Evolutionary conservation across 176 grass and related monocot species (phyloP), one percentile per base, ranked within the genome.

Genomic region (Eragrostis nindensis): DNA sequence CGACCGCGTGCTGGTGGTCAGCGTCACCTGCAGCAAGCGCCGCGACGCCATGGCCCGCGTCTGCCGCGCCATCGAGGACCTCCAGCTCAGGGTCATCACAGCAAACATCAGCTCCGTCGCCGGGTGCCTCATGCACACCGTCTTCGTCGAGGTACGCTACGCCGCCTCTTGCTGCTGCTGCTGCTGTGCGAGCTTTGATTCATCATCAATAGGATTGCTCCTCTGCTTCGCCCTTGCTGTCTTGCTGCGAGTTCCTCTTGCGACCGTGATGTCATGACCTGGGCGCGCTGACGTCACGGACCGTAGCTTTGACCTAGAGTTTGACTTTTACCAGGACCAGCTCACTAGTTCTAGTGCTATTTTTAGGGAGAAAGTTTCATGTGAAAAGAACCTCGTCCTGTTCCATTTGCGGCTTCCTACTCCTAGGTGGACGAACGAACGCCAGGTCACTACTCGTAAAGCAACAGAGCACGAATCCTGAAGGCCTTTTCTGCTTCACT

Each of bases 91-190:
- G 19, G 71, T 92, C 46, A 89, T 98, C 86, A 89, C 95, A 3
- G 86, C 90, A 39, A 98, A 59, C 81, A 70, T 98, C 85, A 89
- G 88, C 25, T 84, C 87, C 14, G 86, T 92, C 54, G 88, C 90
- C 1, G 92, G 80, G 0, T 87, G 67, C 53, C 88, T 92, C 52
- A 72, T 90, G 24, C 86, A 98, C 87, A 94, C 90, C 32, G 75
- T 98, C 66, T 87, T 98, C 70, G 86, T 98, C 71, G 95, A 98
- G 95, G 95, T 98, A 82, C 3, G 39, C n/a, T 4, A 36, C 32
- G n/a, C n/a, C n/a, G n/a, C n/a, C n/a, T n/a, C n/a, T n/a, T 36
- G 32, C 4, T 36, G 32, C 4, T 36, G 32, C 32, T 36, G 32
- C 32, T 2, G 4, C 32, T 36, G 32, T 36, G 1, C 32, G 32